phyloP scores from a whole-genome alignment of 1,139 yeast species.

The Protomyces inundatus region DNA sequence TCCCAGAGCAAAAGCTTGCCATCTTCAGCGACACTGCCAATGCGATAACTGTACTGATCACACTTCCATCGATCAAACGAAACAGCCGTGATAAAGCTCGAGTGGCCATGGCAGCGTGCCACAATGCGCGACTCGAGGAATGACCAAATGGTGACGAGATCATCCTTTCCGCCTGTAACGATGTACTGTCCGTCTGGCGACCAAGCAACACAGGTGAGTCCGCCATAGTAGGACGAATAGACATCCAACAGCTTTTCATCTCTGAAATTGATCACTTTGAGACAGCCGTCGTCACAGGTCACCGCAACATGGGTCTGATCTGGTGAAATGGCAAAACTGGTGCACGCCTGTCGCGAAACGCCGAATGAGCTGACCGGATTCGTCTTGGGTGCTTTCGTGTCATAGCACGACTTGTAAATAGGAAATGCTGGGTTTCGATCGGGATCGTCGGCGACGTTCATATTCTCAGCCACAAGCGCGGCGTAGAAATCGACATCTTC shows the following conservation, averaged over 20 bases:
- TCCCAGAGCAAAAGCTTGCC: slow-evolving; percentile 68
- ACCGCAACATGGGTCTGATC: slow-evolving; percentile 45
- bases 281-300: slow-evolving; percentile 63
- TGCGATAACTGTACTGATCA: slow-evolving; percentile 46
- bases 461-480: neutral
- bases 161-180: slow-evolving; percentile 50
- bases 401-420: slow-evolving; percentile 30
- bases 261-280: slow-evolving; percentile 53
- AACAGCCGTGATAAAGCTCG: slow-evolving; percentile 57
- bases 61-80: slow-evolving; percentile 43
- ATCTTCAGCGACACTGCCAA: slow-evolving; percentile 67
- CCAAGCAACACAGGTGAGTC: slow-evolving; percentile 53
- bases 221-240: slow-evolving; percentile 64
- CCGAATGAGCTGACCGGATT: slow-evolving; percentile 60
- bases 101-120: slow-evolving; percentile 57
- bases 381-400: slow-evolving; percentile 31
- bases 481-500: slow-evolving; percentile 38
- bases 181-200: slow-evolving; percentile 64
- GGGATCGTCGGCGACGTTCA: slow-evolving; percentile 17
- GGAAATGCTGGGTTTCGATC: slow-evolving; percentile 30
- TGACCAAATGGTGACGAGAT: slow-evolving; percentile 41
- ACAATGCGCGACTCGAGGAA: slow-evolving; percentile 35
- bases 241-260: slow-evolving; percentile 53
- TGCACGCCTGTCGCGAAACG: slow-evolving; percentile 55
- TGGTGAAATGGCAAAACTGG: slow-evolving; percentile 50